Evolutionary conservation across 2,329 filamentous ascomycete genomes (phyloP).

Genomic region (Trichoderma oligosporum): DNA sequence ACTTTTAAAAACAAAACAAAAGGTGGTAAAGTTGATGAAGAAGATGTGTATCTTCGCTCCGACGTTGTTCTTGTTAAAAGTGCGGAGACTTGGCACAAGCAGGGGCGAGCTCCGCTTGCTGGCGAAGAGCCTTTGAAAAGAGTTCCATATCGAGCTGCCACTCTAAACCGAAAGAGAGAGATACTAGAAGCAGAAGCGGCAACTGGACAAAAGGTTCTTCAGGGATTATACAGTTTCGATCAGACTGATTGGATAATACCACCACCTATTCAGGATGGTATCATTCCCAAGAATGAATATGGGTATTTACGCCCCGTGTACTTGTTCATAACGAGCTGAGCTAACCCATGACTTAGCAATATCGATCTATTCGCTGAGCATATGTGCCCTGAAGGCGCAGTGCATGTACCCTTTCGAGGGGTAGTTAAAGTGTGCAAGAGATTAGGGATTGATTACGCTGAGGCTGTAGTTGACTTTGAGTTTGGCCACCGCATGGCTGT

Average conservation of each 20-base stretch:
- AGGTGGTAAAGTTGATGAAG: slow-evolving; percentile 66
- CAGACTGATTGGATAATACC: slow-evolving; percentile 98
- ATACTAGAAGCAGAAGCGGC: slow-evolving; percentile 79
- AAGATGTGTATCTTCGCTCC: slow-evolving; percentile 74
- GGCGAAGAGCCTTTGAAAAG: slow-evolving; percentile 76
- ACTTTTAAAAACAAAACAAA: slow-evolving; percentile 73
- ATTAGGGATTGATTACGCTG: slow-evolving; percentile 81
- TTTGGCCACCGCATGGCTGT: slow-evolving; percentile 94
- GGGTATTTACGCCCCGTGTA: slow-evolving; percentile 44
- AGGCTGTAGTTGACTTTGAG: slow-evolving; percentile 94
- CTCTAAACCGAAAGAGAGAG: slow-evolving; percentile 79
- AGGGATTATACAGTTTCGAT: slow-evolving; percentile 76
- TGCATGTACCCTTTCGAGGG: slow-evolving; percentile 76
- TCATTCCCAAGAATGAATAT: slow-evolving; percentile 90
- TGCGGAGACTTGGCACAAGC: slow-evolving; percentile 96
- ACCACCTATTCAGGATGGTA: slow-evolving; percentile 73
- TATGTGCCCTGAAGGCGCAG: slow-evolving; percentile 82
- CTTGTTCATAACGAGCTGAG: not conserved
- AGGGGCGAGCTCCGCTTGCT: slow-evolving; percentile 70
- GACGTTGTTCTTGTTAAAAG: slow-evolving; percentile 86
- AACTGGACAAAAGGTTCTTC: slow-evolving; percentile 77
- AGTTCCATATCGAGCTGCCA: slow-evolving; percentile 88
- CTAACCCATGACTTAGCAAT: slow-evolving; percentile 49
- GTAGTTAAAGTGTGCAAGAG: slow-evolving; percentile 77
- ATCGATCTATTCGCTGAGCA: slow-evolving; percentile 93